phyloP scores from a whole-genome alignment of 352 stramenopile species.

The Pythium sukuiense region DNA sequence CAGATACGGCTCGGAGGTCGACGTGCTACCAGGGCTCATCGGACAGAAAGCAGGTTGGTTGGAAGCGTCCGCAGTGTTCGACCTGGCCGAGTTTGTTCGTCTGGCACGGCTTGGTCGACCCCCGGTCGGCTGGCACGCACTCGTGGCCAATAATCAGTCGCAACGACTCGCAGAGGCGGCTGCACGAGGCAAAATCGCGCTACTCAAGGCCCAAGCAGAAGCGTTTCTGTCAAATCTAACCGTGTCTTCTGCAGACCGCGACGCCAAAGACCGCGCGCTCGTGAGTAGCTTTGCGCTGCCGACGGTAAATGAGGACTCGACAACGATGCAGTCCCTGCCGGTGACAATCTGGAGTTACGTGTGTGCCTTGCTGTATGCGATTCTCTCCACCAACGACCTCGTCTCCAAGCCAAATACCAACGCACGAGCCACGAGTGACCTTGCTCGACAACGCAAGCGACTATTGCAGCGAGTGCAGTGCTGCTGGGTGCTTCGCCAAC shows the following conservation, averaged over 20 bases:
- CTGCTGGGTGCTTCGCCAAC: slow-evolving; percentile 50
- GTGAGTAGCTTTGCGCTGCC: slow-evolving; percentile 51
- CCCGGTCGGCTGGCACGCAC: slow-evolving; percentile 20
- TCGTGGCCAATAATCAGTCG: background rate
- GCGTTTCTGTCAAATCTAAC: slow-evolving; percentile 2
- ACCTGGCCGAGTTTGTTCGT: slow-evolving; percentile 18
- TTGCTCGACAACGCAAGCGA: slow-evolving; percentile 13
- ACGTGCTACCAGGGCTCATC: slow-evolving; percentile 22
- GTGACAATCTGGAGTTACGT: slow-evolving; percentile 24
- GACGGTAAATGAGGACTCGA: slow-evolving; percentile 17
- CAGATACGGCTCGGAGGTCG: background rate
- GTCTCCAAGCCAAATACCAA: background rate
- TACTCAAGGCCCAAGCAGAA: slow-evolving; percentile 5
- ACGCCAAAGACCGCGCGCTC: slow-evolving; percentile 38
- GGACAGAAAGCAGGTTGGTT: slow-evolving; percentile 21
- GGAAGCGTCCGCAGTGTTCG: slow-evolving; percentile 17
- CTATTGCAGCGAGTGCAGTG: slow-evolving; percentile 34
- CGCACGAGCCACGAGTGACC: slow-evolving; percentile 3
- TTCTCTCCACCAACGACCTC: slow-evolving; percentile 20
- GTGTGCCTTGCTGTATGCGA: slow-evolving; percentile 18
- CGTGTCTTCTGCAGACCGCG: background rate
- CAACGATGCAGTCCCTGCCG: slow-evolving; percentile 4
- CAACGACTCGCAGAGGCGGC: background rate
- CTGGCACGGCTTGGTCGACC: slow-evolving; percentile 10
- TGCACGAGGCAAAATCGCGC: slow-evolving; percentile 12